Conservation (phyloP, 164 flowering plant genomes). For the Vitis rotundifolia region DNA sequence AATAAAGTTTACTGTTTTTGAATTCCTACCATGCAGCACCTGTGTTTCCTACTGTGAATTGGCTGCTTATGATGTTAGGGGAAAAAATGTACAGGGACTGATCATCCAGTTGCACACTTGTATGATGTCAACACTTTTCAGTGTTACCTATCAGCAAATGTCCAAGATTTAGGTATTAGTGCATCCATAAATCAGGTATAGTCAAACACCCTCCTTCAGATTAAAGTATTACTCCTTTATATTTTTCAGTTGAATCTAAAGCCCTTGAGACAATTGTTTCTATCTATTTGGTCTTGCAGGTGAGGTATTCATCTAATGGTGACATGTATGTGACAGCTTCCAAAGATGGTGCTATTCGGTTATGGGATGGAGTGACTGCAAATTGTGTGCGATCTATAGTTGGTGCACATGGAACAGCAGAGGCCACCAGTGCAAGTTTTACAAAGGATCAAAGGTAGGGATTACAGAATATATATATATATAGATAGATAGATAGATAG, state of each 20-base stretch:
- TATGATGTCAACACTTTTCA: conserved; percentile 88
- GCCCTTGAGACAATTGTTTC: conserved; percentile 5
- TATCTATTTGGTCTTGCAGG: conserved; percentile 37
- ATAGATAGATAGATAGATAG: background rate
- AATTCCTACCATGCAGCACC: background rate
- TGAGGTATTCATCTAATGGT: conserved; percentile 79
- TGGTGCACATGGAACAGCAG: conserved; percentile 78
- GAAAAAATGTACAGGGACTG: conserved; percentile 61
- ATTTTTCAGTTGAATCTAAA: conserved; percentile 7
- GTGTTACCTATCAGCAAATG: conserved; percentile 71
- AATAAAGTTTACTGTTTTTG: background rate
- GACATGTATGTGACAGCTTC: conserved; percentile 89
- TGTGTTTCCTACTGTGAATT: conserved; percentile 5
- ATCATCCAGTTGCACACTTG: conserved; percentile 79
- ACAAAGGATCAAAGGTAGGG: conserved; percentile 80
- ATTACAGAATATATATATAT: background rate
- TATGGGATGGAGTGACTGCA: conserved; percentile 86
- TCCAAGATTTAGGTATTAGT: conserved; percentile 52
- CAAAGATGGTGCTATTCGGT: conserved; percentile 79
- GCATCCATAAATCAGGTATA: conserved; percentile 83
- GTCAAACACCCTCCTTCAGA: background rate
- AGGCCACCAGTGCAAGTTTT: conserved; percentile 74
- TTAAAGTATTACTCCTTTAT: background rate
- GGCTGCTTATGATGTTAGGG: conserved; percentile 14
- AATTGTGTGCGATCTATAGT: conserved; percentile 70